Base-by-base conservation (phyloP, 2,329 filamentous ascomycete genomes). In the Chaetomiaceae sp. region DNA sequence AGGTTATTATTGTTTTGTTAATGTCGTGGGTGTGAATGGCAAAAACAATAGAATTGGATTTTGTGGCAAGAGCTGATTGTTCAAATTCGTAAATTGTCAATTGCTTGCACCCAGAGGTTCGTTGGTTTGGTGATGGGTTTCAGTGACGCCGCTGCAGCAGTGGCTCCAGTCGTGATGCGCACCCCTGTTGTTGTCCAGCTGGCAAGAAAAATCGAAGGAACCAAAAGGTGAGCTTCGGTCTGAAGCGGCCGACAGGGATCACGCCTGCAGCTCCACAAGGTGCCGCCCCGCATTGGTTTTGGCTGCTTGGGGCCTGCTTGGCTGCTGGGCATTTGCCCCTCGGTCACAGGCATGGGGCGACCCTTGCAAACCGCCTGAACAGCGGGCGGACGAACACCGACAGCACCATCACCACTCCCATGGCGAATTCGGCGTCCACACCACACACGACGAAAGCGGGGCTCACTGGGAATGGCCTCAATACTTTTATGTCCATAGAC, bases 171-270 rank as follows among this genome's bases (percentile, higher is more conserved):
- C 40, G 49, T 41, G 44, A 51, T 48, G 42, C 41, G 16, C 37
- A 47, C 49, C 55, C 58, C 54, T 55, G 55, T 58, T 44, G 44
- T 48, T 51, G 58, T 60, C 58, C 51, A 60, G 46, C 58, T 60
- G 58, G 54, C 58, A 55, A 53, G 53, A 58, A 60, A 56, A 45
- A 53, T 12, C 53, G n/a, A n/a, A n/a, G n/a, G n/a, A n/a, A n/a
- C n/a, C n/a, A n/a, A n/a, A 51, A 57, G 56, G 57, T 57, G 53
- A 54, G 49, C 16, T 41, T 13, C 40, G 38, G 48, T 27, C 20
- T 21, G 19, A 17, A 46, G 23, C 25, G n/a, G 25, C 34, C 16
- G 16, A 35, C 50, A 44, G 37, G 20, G 42, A 30, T 43, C 25
- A 39, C 39, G 17, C 25, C 20, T n/a, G 12, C 3, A 19, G 19